Evolutionary conservation across 2,329 filamentous ascomycete genomes (phyloP).

Genomic region (Fusarium torreyae): DNA sequence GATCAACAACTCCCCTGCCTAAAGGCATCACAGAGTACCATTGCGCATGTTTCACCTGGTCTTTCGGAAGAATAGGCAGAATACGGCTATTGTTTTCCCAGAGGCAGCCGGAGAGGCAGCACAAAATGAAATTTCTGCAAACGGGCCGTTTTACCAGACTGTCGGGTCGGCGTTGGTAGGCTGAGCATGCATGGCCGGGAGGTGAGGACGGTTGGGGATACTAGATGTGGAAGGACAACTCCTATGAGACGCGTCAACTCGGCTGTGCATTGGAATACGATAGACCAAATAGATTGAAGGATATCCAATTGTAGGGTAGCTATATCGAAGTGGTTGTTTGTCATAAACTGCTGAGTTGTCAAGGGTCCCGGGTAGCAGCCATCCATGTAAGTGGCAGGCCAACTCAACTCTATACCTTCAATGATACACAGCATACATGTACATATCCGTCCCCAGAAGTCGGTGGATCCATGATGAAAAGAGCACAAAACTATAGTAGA

Average conservation of each 20-base stretch:
- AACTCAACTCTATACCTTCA: too few relatives aligned
- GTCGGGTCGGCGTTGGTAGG: slow-evolving; percentile 27
- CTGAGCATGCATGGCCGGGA: slow-evolving; percentile 15
- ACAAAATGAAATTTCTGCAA: slow-evolving; percentile 12
- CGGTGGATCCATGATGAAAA: too few relatives aligned
- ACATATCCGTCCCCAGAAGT: too few relatives aligned
- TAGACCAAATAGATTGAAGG: too few relatives aligned
- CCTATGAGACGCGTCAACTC: neutral
- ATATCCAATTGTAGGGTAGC: too few relatives aligned
- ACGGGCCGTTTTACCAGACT: slow-evolving; percentile 39
- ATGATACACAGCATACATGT: too few relatives aligned
- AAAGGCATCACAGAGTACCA: slow-evolving; percentile 13
- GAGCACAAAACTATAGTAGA: too few relatives aligned
- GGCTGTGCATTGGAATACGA: too few relatives aligned
- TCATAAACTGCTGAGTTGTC: too few relatives aligned
- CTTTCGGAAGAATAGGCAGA: slow-evolving; percentile 33
- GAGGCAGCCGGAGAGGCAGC: neutral
- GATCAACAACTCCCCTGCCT: slow-evolving; percentile 19
- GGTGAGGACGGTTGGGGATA: slow-evolving; percentile 7
- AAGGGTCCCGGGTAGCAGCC: too few relatives aligned
- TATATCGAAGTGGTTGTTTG: too few relatives aligned
- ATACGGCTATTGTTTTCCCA: slow-evolving; percentile 21
- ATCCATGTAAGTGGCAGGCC: too few relatives aligned
- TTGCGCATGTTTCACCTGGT: slow-evolving; percentile 24
- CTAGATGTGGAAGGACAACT: neutral